These are phyloP conservation scores for Quercus mongolica DNA, from an alignment of 306 rosid species.

Conservation along the genomic window DNA sequence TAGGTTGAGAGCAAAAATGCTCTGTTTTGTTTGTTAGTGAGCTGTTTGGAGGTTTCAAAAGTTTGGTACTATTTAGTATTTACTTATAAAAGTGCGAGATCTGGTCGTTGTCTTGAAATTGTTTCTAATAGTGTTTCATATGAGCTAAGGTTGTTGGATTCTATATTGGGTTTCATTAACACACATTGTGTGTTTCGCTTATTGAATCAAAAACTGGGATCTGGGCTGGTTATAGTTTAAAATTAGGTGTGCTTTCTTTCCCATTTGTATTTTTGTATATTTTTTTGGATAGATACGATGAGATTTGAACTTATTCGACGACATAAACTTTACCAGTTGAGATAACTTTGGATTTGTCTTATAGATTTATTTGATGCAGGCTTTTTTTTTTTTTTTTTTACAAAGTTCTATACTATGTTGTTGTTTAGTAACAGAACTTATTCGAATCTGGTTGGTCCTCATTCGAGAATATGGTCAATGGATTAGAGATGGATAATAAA, in stretches of 20 bases:
- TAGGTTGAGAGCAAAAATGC: background rate
- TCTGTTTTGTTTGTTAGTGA: conserved; percentile 10
- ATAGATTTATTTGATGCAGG: too few species aligned
- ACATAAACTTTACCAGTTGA: too few species aligned
- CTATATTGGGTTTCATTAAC: background rate
- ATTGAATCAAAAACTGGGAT: conserved; percentile 9
- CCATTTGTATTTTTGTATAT: too few species aligned
- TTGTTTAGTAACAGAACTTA: background rate
- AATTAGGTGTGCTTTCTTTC: conserved; percentile 12
- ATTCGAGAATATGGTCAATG: background rate
- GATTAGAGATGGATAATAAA: background rate
- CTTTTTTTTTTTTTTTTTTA: background rate
- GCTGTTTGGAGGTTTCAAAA: background rate
- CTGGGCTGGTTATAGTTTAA: background rate
- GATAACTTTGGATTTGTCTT: conserved; percentile 2
- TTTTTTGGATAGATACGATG: too few species aligned
- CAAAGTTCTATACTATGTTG: background rate
- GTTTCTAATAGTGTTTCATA: background rate
- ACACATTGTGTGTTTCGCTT: conserved; percentile 9
- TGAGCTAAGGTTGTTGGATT: background rate
- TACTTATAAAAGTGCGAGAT: conserved; percentile 7
- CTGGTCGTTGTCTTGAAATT: background rate
- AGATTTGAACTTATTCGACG: too few species aligned
- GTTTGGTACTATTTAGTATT: background rate
- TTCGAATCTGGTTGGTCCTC: background rate